Percentiles rank a stretch among this genome's conserved stretches.
These are phyloP conservation scores for Emydomyces testavorans DNA, from an alignment of 2,329 filamentous ascomycete genomes.

Conservation along the genomic window DNA sequence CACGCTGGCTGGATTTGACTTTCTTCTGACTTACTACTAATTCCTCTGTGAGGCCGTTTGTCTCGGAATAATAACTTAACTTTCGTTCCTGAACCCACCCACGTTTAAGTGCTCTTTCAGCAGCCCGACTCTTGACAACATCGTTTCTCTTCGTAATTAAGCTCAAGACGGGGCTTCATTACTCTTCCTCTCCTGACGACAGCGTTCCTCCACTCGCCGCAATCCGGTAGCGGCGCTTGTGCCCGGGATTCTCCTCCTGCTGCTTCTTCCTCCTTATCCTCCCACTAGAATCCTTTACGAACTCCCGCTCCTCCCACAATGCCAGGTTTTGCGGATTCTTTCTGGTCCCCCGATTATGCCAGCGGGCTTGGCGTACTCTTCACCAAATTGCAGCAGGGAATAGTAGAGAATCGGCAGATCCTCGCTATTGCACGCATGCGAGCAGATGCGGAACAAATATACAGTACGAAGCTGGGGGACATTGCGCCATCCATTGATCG, in stretches of 20 bases:
- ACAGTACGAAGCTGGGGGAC: slow-evolving; percentile 66
- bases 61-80: slow-evolving; percentile 5
- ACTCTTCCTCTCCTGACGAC: neutral
- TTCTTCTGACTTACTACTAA: neutral
- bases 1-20: neutral
- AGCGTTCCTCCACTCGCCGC: neutral
- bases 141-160: neutral
- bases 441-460: slow-evolving; percentile 86
- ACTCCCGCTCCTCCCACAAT: slow-evolving; percentile 41
- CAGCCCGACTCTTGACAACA: neutral
- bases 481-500: slow-evolving; percentile 75
- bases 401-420: slow-evolving; percentile 88
- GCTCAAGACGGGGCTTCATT: neutral
- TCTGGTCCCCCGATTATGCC: slow-evolving; percentile 97
- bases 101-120: neutral
- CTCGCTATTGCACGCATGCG: slow-evolving; percentile 84
- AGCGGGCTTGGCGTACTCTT: slow-evolving; percentile 91
- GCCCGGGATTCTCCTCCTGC: neutral
- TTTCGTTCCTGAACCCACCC: slow-evolving; percentile 12
- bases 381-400: slow-evolving; percentile 90
- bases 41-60: neutral
- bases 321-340: slow-evolving; percentile 87
- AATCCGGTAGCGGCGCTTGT: neutral
- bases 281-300: neutral
- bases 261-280: neutral